These are phyloP conservation scores for Collybiopsis confluens DNA, from an alignment of 768 basidiomycete genomes.

Conservation along the genomic window DNA sequence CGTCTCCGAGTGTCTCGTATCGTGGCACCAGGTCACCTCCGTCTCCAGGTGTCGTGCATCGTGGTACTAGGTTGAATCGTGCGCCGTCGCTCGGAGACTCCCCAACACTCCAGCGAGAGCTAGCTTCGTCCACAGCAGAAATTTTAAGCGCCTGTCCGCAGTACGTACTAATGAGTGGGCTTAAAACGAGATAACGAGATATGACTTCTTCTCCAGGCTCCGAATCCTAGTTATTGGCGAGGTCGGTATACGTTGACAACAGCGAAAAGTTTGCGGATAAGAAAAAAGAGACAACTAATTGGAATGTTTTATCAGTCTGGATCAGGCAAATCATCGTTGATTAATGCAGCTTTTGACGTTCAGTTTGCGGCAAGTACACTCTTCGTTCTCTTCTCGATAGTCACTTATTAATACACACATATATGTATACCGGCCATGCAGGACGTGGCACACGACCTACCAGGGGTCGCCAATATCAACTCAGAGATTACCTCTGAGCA, in stretches of 20 bases:
- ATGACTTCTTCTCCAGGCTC: slow-evolving; percentile 11
- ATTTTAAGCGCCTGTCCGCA: not conserved
- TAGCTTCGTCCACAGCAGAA: not conserved
- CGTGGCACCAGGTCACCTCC: too few relatives aligned
- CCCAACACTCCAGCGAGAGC: not conserved
- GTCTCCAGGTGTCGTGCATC: not conserved
- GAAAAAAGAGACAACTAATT: not conserved
- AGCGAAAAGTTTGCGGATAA: not conserved
- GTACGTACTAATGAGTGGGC: not conserved
- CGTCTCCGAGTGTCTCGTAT: too few relatives aligned
- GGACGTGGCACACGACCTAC: slow-evolving; percentile 17
- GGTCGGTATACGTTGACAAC: slow-evolving; percentile 13
- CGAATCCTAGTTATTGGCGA: slow-evolving; percentile 25
- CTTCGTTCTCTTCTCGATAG: too few relatives aligned
- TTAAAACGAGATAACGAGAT: not conserved
- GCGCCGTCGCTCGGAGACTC: not conserved
- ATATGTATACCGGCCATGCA: too few relatives aligned
- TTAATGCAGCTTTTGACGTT: slow-evolving; percentile 22
- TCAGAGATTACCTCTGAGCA: slow-evolving; percentile 15
- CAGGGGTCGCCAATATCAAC: slow-evolving; percentile 21
- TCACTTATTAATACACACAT: too few relatives aligned
- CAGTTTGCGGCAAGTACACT: too few relatives aligned
- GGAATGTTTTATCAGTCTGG: slow-evolving; percentile 17
- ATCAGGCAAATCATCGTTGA: slow-evolving; percentile 26
- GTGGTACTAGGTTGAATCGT: not conserved